These are phyloP conservation scores for Candolleomyces eurysporus DNA, from an alignment of 768 basidiomycete species.

Conservation along the genomic window DNA sequence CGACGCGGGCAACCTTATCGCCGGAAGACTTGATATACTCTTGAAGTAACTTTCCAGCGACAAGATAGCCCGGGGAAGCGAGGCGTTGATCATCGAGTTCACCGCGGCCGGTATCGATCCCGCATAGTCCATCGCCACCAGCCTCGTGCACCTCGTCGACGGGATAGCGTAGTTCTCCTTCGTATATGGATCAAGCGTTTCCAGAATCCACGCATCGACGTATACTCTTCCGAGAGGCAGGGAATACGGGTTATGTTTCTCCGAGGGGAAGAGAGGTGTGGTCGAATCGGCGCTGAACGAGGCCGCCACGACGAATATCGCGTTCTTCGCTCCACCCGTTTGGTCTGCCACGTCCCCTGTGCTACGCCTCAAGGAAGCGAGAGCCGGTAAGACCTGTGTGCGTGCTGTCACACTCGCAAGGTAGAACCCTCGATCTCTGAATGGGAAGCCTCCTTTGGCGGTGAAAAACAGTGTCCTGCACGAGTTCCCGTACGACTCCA, in stretches of 20 bases:
- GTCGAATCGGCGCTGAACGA: slow-evolving; percentile 74
- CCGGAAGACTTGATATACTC: slow-evolving; percentile 57
- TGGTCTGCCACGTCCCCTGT: slow-evolving; percentile 34
- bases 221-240: slow-evolving; percentile 80
- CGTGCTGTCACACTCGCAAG: slow-evolving; percentile 76
- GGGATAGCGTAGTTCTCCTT: slow-evolving; percentile 94
- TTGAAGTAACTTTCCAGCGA: slow-evolving; percentile 76
- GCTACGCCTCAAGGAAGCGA: slow-evolving; percentile 36
- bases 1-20: slow-evolving; percentile 65
- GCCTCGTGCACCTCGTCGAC: slow-evolving; percentile 82
- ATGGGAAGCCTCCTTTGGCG: slow-evolving; percentile 82
- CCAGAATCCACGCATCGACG: slow-evolving; percentile 93
- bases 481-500: slow-evolving; percentile 79
- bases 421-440: slow-evolving; percentile 86
- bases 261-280: slow-evolving; percentile 48
- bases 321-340: slow-evolving; percentile 39
- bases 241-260: slow-evolving; percentile 72
- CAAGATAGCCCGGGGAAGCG: slow-evolving; percentile 69
- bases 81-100: slow-evolving; percentile 82
- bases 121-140: slow-evolving; percentile 83
- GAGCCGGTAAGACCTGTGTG: slow-evolving; percentile 32
- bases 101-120: slow-evolving; percentile 83
- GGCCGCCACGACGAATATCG: slow-evolving; percentile 80
- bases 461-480: slow-evolving; percentile 70
- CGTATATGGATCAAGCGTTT: slow-evolving; percentile 94